Percentiles rank a stretch among this genome's conserved stretches.
Conservation (phyloP, 257 asterid species). For the Salvia miltiorrhiza region DNA sequence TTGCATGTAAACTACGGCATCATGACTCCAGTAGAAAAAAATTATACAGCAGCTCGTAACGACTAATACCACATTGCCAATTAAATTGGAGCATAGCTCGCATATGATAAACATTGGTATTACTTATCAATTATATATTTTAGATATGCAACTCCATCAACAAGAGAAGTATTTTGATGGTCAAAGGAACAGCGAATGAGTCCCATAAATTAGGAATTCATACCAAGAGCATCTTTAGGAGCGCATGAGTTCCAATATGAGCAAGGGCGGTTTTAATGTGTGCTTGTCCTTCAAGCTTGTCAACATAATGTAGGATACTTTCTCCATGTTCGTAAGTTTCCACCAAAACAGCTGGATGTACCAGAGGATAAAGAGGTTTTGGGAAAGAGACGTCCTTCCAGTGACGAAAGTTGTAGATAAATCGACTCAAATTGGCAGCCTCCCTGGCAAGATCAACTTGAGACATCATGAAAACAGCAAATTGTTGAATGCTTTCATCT, state of each 20-base stretch:
- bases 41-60: not conserved
- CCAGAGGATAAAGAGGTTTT: conserved; percentile 83
- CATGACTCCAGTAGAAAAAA: conserved; percentile 12
- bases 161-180: conserved; percentile 3
- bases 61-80: not conserved
- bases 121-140: conserved; percentile 1
- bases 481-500: conserved; percentile 84
- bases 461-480: conserved; percentile 86
- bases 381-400: conserved; percentile 91
- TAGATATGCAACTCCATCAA: conserved; percentile 4
- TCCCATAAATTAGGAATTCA: conserved; percentile 6
- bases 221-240: conserved; percentile 91
- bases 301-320: conserved; percentile 61
- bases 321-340: conserved; percentile 89
- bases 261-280: conserved; percentile 60
- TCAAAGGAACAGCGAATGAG: conserved; percentile 4
- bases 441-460: conserved; percentile 95
- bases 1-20: not conserved
- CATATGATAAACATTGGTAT: not conserved
- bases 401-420: conserved; percentile 72
- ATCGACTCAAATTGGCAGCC: conserved; percentile 88
- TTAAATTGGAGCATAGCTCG: not conserved
- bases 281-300: conserved; percentile 55
- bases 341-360: conserved; percentile 90
- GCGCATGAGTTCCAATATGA: conserved; percentile 83